Base-by-base conservation (phyloP, 108 stramenopile species). In the Skeletonema tropicum region DNA sequence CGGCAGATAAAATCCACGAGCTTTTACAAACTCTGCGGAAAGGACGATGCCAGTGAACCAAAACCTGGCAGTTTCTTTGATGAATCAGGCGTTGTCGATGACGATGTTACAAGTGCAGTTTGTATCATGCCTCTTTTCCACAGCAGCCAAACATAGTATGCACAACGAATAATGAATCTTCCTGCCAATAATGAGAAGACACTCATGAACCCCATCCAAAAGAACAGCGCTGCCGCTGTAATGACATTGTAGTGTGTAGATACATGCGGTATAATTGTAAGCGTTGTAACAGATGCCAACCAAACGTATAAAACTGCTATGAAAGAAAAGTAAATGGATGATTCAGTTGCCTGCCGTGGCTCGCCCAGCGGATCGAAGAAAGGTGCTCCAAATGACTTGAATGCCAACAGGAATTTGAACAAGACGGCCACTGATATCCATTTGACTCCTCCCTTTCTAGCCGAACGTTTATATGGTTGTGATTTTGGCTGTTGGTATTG, bases 201-300 rank as follows among this genome's bases (percentile, higher is more conserved):
- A 49, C 78, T 75, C 7, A 68, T 68, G 29, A 83, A 83, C 12
- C 67, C 61, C 83, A 86, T 84, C 39, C 75, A 83, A 57, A 86
- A 86, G 58, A 86, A 86, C 15, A 86, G 57, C 19, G 85, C 83
- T 6, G 83, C 73, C 29, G 81, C 81, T 60, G 77, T 82, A 41
- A 86, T 80, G 15, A 79, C 71, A 65, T 86, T 86, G 77, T 79
- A 81, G 38, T 86, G 60, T n/a, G 77, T 69, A 8, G 68, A 72
- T 45, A 86, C 63, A 45, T 86, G 85, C 21, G 85, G 85, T n/a
- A 86, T 39, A 11, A 84, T 64, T 1, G 83, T 86, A 12, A 86
- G 75, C 2, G 67, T 42, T 23, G 85, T 83, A 10, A 80, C 82
- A 9, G 79, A 76, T 38, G 79, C 75, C 26, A 83, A 32, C 85